Base-by-base conservation (phyloP, 345 rosid species). In the Moringa oleifera region DNA sequence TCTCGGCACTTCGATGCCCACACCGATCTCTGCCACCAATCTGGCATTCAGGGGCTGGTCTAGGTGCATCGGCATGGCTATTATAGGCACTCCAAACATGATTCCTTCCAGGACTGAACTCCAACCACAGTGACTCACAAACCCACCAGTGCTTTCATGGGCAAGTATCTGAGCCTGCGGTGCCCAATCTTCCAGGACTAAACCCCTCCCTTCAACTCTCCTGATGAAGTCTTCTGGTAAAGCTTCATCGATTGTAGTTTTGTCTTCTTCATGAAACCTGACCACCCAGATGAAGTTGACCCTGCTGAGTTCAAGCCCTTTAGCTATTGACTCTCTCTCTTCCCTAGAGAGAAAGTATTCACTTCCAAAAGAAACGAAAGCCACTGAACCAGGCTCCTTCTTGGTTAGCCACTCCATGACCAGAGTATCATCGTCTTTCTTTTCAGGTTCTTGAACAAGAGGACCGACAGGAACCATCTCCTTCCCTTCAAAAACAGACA, bases 161-260 rank as follows among this genome's bases (percentile, higher is more conserved):
- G 18, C 18, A 9, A 80, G 52, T 7, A 80, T 71, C 36, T 57
- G 59, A 16, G 62, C 65, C 52, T 80, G 79, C 7, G 84, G 79
- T 19, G 72, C 76, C 81, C 81, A 71, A 7, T 61, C 70, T 7
- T 69, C 77, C 23, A 74, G 61, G 22, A 77, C 61, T 47, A 66
- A 0, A 6, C 81, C 81, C 49, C 65, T 66, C 31, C 24, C 68
- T 6, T 55, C 41, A 13, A 55, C 63, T 36, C 72, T 73, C 12
- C 70, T 68, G 11, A 23, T 10, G 21, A 68, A 77, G 6, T 75
- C 76, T 16, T 53, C 22, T 2, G 80, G 80, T 55, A 81, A 23
- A 18, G 69, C 75, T 6, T 74, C 72, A 18, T 62, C 51, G 17
- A 75, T 21, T 0, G n/a, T 59, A 1, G 0, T 22, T 21, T 61